phyloP scores from a whole-genome alignment of 2,329 filamentous ascomycete genomes.

The Myotisia sp. region DNA sequence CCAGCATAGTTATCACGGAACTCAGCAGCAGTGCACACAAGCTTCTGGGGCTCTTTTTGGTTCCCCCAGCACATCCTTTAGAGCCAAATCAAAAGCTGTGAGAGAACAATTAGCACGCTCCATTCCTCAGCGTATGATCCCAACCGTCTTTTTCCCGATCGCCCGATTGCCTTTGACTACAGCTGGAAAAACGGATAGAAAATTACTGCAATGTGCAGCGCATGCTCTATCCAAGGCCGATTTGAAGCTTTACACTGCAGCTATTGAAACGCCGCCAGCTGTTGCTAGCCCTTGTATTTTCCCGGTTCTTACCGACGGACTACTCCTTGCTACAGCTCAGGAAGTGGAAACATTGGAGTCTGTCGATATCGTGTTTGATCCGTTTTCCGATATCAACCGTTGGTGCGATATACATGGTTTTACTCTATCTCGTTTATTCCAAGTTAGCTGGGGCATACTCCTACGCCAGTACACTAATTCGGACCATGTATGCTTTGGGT shows the following conservation, averaged over 20 bases:
- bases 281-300: slow-evolving; percentile 29
- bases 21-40: too few relatives aligned
- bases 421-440: slow-evolving; percentile 38
- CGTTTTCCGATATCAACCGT: slow-evolving; percentile 16
- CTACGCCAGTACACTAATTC: slow-evolving; percentile 35
- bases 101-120: slow-evolving; percentile 1
- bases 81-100: neutral
- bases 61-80: neutral
- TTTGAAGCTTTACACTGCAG: slow-evolving; percentile 5
- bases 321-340: slow-evolving; percentile 14
- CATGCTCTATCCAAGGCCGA: slow-evolving; percentile 12
- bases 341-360: slow-evolving; percentile 13
- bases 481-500: slow-evolving; percentile 40
- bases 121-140: slow-evolving; percentile 5
- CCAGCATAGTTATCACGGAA: too few relatives aligned
- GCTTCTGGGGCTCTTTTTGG: neutral
- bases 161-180: neutral
- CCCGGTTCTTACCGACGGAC: slow-evolving; percentile 16
- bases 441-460: slow-evolving; percentile 40
- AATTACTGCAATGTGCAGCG: slow-evolving; percentile 16
- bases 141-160: slow-evolving; percentile 5
- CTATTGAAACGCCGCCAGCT: neutral
- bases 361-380: slow-evolving; percentile 4
- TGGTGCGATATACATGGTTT: slow-evolving; percentile 12
- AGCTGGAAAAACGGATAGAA: slow-evolving; percentile 29